phyloP scores from a whole-genome alignment of 345 rosid species.

The Moricandia arvensis region DNA sequence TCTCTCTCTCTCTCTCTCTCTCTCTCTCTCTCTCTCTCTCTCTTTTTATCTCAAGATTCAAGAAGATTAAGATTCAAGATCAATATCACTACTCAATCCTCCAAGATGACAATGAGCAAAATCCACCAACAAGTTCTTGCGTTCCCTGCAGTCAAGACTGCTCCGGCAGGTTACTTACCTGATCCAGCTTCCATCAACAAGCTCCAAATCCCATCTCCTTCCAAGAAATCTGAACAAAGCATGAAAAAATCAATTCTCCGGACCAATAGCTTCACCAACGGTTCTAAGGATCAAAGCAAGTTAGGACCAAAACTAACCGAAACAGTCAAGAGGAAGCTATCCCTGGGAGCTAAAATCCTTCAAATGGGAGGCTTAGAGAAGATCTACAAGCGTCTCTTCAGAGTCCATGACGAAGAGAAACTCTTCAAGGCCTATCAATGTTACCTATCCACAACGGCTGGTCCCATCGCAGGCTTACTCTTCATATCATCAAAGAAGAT shows the following conservation, averaged over 20 bases:
- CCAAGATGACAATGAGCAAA: conserved; percentile 31
- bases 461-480: too few species aligned
- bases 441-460: too few species aligned
- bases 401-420: too few species aligned
- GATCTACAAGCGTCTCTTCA: too few species aligned
- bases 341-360: conserved; percentile 30
- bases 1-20: background rate
- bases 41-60: conserved; percentile 5
- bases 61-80: background rate
- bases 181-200: conserved; percentile 29
- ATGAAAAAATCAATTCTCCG: conserved; percentile 24
- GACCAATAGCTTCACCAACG: conserved; percentile 34
- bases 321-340: conserved; percentile 42
- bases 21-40: conserved; percentile 9
- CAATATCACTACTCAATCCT: conserved; percentile 2
- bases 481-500: too few species aligned
- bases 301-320: conserved; percentile 50
- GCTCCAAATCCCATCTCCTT: conserved; percentile 29
- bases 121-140: conserved; percentile 27
- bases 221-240: conserved; percentile 16
- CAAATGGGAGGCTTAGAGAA: too few species aligned
- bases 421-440: too few species aligned
- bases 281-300: conserved; percentile 39
- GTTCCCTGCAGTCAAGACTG: background rate
- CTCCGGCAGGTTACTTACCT: conserved; percentile 16